phyloP scores from a whole-genome alignment of 306 rosid species.

The Prunus kanzakura region DNA sequence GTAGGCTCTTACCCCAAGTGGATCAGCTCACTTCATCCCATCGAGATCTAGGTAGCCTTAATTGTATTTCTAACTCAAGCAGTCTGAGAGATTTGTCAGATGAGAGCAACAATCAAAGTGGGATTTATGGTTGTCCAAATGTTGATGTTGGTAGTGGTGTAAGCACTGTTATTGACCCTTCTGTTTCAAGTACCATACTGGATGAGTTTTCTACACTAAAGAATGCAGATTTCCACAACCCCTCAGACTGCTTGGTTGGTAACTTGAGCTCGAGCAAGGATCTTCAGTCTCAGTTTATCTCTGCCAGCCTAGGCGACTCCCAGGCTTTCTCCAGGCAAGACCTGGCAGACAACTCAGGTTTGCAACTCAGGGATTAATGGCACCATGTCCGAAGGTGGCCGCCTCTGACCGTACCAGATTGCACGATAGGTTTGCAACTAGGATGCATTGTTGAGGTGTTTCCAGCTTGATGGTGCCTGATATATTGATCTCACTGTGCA shows the following conservation, averaged over 20 bases:
- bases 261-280: conserved; percentile 82
- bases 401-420: no score
- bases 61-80: conserved; percentile 44
- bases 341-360: conserved; percentile 60
- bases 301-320: conserved; percentile 66
- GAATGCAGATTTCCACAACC: conserved; percentile 53
- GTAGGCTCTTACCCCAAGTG: conserved; percentile 39
- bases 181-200: conserved; percentile 64
- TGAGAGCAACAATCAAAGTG: conserved; percentile 86
- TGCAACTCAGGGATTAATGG: no score
- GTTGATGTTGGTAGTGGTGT: conserved; percentile 55
- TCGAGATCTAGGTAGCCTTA: conserved; percentile 38
- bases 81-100: conserved; percentile 63
- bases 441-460: no score
- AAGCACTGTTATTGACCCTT: conserved; percentile 53
- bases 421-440: no score
- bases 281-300: conserved; percentile 89
- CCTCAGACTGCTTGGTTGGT: conserved; percentile 55
- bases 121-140: conserved; percentile 51
- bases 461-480: no score
- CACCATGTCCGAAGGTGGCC: no score
- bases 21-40: conserved; percentile 52
- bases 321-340: conserved; percentile 68
- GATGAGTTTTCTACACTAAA: conserved; percentile 64
- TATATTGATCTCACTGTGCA: no score